phyloP scores from a whole-genome alignment of 768 basidiomycete genomes.

The Coprinellus micaceus region DNA sequence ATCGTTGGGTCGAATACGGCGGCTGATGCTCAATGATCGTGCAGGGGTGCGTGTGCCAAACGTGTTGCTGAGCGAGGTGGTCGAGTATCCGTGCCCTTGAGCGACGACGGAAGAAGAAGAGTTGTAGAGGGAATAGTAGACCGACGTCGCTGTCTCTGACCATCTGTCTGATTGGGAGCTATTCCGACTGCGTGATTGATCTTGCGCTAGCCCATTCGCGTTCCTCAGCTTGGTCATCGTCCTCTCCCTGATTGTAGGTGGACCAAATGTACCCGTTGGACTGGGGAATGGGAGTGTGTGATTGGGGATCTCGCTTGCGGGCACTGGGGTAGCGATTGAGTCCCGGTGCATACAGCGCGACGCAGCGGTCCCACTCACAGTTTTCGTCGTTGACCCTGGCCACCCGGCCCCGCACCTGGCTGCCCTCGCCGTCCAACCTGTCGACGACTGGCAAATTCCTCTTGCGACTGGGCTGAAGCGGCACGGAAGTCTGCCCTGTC shows the following conservation, averaged over 20 bases:
- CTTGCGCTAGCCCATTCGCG: not conserved
- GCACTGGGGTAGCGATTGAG: not conserved
- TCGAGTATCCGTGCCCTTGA: not conserved
- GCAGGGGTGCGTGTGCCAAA: conserved; percentile 2
- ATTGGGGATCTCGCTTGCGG: not conserved
- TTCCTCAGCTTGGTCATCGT: conserved; percentile 1
- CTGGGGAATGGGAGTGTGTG: not conserved
- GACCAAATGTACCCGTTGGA: conserved; percentile 1
- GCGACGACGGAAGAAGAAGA: not conserved
- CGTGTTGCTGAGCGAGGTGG: conserved; percentile 5
- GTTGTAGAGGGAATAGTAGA: not conserved
- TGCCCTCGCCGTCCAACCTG: not conserved
- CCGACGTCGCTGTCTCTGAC: not conserved
- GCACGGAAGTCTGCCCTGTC: not conserved
- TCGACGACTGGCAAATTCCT: not conserved
- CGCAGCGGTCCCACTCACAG: not conserved
- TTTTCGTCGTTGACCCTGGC: not conserved
- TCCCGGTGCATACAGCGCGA: no score
- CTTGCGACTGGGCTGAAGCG: not conserved
- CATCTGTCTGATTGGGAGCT: not conserved
- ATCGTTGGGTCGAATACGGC: conserved; percentile 12
- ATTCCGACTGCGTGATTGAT: not conserved
- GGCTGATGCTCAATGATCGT: not conserved
- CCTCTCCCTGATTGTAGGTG: not conserved
- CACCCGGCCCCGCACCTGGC: not conserved